Percentiles rank a stretch among this genome's conserved stretches.
Conservation (phyloP, 768 basidiomycete species). For the Suillus sp. region DNA sequence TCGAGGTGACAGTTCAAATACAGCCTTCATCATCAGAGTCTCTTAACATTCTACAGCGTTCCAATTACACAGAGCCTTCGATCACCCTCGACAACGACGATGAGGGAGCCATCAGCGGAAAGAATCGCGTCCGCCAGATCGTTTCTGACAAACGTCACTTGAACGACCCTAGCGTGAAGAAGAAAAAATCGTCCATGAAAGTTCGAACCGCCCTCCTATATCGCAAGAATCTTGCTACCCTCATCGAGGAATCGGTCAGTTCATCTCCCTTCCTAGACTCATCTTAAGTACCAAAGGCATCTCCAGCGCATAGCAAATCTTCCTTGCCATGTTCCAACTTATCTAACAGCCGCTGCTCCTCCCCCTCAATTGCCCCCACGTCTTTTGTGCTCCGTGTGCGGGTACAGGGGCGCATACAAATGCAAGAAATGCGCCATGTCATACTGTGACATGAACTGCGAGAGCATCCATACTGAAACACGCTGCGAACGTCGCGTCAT, state of each 20-base stretch:
- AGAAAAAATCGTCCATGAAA: slow-evolving; percentile 82
- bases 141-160: slow-evolving; percentile 18
- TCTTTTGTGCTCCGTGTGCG: slow-evolving; percentile 81
- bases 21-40: not conserved
- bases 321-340: slow-evolving; percentile 58
- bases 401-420: slow-evolving; percentile 79
- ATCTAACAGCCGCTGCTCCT: slow-evolving; percentile 68
- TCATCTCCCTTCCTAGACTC: not conserved
- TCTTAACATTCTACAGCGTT: slow-evolving; percentile 49
- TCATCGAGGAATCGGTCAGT: slow-evolving; percentile 82
- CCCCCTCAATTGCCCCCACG: slow-evolving; percentile 66
- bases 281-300: not conserved
- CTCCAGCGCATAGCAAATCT: slow-evolving; percentile 59
- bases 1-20: slow-evolving; percentile 56
- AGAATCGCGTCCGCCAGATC: slow-evolving; percentile 32
- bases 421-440: slow-evolving; percentile 78
- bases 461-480: slow-evolving; percentile 74
- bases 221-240: slow-evolving; percentile 71
- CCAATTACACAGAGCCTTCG: slow-evolving; percentile 72
- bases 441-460: slow-evolving; percentile 76
- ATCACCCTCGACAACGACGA: slow-evolving; percentile 48
- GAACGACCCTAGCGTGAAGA: slow-evolving; percentile 40
- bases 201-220: slow-evolving; percentile 81
- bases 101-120: slow-evolving; percentile 46
- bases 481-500: slow-evolving; percentile 76